Conservation (phyloP, 176 grass and related monocot genomes). For the Triticum turgidum region DNA sequence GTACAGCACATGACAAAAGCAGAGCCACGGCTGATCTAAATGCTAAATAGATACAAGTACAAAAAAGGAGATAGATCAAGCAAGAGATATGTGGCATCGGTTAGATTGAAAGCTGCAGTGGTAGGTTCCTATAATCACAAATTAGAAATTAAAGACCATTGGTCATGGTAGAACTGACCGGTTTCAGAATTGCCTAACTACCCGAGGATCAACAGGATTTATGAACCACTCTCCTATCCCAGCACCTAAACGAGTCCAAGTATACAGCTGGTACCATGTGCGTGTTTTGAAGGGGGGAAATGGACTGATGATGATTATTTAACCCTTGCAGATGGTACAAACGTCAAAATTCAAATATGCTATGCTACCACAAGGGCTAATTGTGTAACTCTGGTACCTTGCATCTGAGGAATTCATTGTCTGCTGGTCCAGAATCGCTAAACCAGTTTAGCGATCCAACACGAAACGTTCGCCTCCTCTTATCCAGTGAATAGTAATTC, state of each 20-base stretch:
- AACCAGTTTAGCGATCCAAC: constrained; percentile 90
- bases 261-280: neutral
- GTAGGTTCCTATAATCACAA: neutral
- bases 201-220: neutral
- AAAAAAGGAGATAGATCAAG: neutral
- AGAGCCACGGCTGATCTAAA: neutral
- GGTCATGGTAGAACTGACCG: neutral
- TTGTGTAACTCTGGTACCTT: constrained; percentile 54
- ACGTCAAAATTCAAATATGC: neutral
- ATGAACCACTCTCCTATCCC: neutral
- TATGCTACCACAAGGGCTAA: neutral
- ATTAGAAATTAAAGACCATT: neutral
- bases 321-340: neutral
- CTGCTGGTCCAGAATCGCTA: constrained; percentile 42
- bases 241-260: neutral
- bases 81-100: neutral
- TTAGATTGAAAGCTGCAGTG: neutral
- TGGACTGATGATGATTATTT: no score
- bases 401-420: constrained; percentile 57
- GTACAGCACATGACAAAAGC: neutral
- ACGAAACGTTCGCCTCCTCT: constrained; percentile 68
- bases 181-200: neutral
- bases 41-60: neutral
- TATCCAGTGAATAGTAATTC: constrained; percentile 89
- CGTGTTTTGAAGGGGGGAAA: neutral